Evolutionary conservation across 345 rosid species (phyloP).

Genomic region (Sisymbrium altissimum): DNA sequence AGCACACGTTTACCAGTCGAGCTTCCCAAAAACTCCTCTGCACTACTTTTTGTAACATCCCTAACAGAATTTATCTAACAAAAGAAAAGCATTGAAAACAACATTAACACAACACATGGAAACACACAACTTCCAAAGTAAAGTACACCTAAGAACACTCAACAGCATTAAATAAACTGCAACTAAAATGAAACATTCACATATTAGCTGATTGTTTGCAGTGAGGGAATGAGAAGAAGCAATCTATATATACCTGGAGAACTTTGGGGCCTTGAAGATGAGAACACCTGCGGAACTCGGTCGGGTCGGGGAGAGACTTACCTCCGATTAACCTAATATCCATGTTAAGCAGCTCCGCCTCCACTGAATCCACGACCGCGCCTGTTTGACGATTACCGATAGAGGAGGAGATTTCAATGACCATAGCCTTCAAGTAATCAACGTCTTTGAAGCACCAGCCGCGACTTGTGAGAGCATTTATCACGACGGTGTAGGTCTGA

Average conservation of each 20-base stretch:
- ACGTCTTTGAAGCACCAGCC: slow-evolving; percentile 72
- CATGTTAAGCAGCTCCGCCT: slow-evolving; percentile 69
- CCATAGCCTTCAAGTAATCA: slow-evolving; percentile 40
- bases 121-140: background rate
- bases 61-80: slow-evolving; percentile 60
- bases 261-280: slow-evolving; percentile 70
- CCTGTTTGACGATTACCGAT: slow-evolving; percentile 36
- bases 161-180: background rate
- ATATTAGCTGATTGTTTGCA: background rate
- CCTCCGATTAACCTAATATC: slow-evolving; percentile 66
- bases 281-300: slow-evolving; percentile 45
- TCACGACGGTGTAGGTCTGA: slow-evolving; percentile 28
- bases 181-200: background rate
- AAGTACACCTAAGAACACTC: background rate
- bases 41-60: slow-evolving; percentile 69
- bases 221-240: background rate
- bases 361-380: slow-evolving; percentile 53
- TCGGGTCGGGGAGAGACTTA: slow-evolving; percentile 57
- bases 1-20: slow-evolving; percentile 54
- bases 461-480: slow-evolving; percentile 51
- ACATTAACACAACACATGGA: background rate
- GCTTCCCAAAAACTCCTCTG: slow-evolving; percentile 48
- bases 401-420: slow-evolving; percentile 38
- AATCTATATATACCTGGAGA: slow-evolving; percentile 53
- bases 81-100: background rate